Conservation (phyloP, 2,329 filamentous ascomycete genomes). For the Hypoxylon sp. region DNA sequence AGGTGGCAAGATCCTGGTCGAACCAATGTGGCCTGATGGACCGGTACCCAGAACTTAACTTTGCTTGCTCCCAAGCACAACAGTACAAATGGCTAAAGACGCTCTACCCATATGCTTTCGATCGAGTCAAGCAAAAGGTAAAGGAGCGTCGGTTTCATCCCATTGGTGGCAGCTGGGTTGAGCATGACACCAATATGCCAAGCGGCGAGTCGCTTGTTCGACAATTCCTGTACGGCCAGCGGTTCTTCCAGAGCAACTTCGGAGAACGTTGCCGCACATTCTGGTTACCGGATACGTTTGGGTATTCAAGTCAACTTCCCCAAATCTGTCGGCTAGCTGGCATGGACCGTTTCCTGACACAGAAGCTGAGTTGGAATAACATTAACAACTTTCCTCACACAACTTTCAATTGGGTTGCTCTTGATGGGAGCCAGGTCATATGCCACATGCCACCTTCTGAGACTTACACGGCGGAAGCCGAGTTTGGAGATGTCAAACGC, state of each 20-base stretch:
- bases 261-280: conserved; percentile 91
- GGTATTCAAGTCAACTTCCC: conserved; percentile 94
- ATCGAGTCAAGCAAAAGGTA: conserved; percentile 91
- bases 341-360: conserved; percentile 96
- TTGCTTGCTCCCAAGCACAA: conserved; percentile 93
- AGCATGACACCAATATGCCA: conserved; percentile 98
- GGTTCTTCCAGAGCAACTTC: conserved; percentile 94
- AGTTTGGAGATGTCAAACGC: conserved; percentile 93
- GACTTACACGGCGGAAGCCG: conserved; percentile 93
- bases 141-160: conserved; percentile 93
- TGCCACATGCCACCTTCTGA: conserved; percentile 98
- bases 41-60: conserved; percentile 92
- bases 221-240: conserved; percentile 95
- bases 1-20: conserved; percentile 95
- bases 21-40: conserved; percentile 98
- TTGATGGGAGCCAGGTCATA: conserved; percentile 95
- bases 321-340: conserved; percentile 94
- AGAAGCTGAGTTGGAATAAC: conserved; percentile 99
- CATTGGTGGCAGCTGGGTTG: conserved; percentile 98
- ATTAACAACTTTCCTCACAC: conserved; percentile 99
- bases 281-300: conserved; percentile 98
- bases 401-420: conserved; percentile 97
- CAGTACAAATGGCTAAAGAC: conserved; percentile 98
- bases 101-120: conserved; percentile 88
- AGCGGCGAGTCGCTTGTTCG: conserved; percentile 94